Conservation (phyloP, 2,329 filamentous ascomycete species). For the Fusarium luffae region DNA sequence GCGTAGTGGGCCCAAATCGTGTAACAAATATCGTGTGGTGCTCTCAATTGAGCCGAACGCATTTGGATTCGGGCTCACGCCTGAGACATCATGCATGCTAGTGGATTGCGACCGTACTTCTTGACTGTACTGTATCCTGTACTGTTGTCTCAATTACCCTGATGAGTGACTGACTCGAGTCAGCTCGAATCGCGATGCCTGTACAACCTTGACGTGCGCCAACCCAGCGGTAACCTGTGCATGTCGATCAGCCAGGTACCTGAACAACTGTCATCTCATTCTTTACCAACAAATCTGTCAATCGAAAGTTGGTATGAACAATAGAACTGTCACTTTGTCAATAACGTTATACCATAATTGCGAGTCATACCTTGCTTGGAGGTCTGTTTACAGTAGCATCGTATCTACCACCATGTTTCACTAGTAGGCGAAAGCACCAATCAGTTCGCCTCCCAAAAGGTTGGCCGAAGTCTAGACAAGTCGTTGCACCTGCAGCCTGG, state of each 20-base stretch:
- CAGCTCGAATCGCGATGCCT: neutral
- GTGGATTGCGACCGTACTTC: fast-evolving
- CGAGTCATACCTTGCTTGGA: neutral
- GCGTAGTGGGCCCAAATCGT: neutral
- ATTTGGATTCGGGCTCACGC: too few species aligned
- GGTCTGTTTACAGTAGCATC: neutral
- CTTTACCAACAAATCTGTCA: neutral
- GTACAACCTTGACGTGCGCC: neutral
- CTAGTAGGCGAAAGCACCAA: neutral
- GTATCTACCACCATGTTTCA: neutral
- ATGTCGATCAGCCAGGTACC: neutral
- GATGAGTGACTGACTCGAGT: neutral
- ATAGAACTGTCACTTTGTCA: fast-evolving
- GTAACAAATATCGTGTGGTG: fast-evolving
- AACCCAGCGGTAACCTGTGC: neutral
- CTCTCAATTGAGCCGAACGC: too few species aligned
- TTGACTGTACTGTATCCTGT: neutral
- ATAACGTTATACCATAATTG: neutral
- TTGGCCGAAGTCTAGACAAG: neutral
- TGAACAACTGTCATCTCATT: neutral
- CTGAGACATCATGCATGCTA: too few species aligned
- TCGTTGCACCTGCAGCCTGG: neutral
- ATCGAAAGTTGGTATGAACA: neutral
- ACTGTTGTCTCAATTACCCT: neutral
- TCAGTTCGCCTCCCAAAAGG: neutral